Percentiles rank a stretch among this genome's conserved stretches.
Evolutionary conservation across 2,329 filamentous ascomycete species (phyloP).

Genomic region (Ustulina deusta): DNA sequence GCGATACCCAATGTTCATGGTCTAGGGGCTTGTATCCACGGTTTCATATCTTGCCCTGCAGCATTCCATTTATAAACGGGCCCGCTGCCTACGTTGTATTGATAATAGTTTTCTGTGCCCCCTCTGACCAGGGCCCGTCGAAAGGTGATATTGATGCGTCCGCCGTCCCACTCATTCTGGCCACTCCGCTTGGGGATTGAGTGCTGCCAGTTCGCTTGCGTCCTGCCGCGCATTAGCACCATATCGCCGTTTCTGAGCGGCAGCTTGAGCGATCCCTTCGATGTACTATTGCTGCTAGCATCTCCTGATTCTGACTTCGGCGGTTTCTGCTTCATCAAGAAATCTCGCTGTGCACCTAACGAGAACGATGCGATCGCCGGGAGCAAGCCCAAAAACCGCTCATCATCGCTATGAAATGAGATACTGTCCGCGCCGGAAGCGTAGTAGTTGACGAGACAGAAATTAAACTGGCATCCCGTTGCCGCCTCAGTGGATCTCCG

Average conservation of each 20-base stretch:
- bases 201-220: conserved; percentile 83
- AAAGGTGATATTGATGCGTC: conserved; percentile 83
- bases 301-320: conserved; percentile 41
- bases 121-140: conserved; percentile 75
- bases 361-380: conserved; percentile 82
- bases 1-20: conserved; percentile 40
- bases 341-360: conserved; percentile 78
- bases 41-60: conserved; percentile 61
- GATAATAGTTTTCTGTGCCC: conserved; percentile 86
- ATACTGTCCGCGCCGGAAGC: conserved; percentile 82
- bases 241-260: conserved; percentile 77
- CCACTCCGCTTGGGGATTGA: conserved; percentile 80
- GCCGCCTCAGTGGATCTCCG: conserved; percentile 72
- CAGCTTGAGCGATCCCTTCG: conserved; percentile 57
- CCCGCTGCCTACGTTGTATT: conserved; percentile 82
- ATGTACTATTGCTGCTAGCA: conserved; percentile 49
- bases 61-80: conserved; percentile 76
- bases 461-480: conserved; percentile 78
- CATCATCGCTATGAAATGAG: conserved; percentile 83
- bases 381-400: conserved; percentile 76
- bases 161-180: conserved; percentile 70
- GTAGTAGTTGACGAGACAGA: conserved; percentile 87
- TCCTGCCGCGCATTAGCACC: conserved; percentile 80
- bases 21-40: conserved; percentile 48
- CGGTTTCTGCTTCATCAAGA: conserved; percentile 83